Conservation (phyloP, 768 basidiomycete genomes). For the Boletus bicolor region DNA sequence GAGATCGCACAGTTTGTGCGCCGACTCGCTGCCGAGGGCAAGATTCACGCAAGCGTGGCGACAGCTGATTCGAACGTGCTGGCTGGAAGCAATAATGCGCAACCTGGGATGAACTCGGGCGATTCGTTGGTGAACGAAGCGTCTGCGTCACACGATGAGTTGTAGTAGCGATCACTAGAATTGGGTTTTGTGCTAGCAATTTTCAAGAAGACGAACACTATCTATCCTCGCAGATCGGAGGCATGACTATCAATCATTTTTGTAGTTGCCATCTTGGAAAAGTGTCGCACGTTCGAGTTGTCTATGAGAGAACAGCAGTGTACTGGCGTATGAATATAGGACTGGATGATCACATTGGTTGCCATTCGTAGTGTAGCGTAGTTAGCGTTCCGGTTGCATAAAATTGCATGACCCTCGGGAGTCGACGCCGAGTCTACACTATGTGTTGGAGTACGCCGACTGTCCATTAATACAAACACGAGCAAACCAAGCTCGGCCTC, state of each 20-base stretch:
- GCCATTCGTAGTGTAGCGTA: too few relatives aligned
- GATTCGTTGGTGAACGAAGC: not conserved
- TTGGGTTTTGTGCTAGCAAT: not conserved
- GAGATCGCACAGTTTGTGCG: conserved; percentile 86
- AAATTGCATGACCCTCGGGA: too few relatives aligned
- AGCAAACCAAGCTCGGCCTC: too few relatives aligned
- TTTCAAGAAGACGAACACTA: not conserved
- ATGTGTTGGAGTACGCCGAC: too few relatives aligned
- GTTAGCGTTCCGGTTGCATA: too few relatives aligned
- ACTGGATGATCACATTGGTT: too few relatives aligned
- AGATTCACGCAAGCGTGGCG: conserved; percentile 63
- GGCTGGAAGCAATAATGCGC: conserved; percentile 48
- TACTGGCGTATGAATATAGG: too few relatives aligned
- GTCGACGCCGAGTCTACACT: too few relatives aligned
- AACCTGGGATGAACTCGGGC: not conserved
- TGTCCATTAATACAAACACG: too few relatives aligned
- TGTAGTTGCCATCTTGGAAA: too few relatives aligned
- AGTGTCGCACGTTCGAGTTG: not conserved
- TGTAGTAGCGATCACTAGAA: conserved; percentile 6
- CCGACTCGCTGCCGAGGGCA: conserved; percentile 65
- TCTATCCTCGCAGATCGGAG: not conserved
- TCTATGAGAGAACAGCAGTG: too few relatives aligned
- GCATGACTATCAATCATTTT: not conserved
- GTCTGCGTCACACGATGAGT: conserved; percentile 15
- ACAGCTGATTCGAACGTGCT: conserved; percentile 68